Percentiles rank a stretch among this genome's conserved stretches.
phyloP scores from a whole-genome alignment of 441 rosid species.

The Syzygium malaccense region DNA sequence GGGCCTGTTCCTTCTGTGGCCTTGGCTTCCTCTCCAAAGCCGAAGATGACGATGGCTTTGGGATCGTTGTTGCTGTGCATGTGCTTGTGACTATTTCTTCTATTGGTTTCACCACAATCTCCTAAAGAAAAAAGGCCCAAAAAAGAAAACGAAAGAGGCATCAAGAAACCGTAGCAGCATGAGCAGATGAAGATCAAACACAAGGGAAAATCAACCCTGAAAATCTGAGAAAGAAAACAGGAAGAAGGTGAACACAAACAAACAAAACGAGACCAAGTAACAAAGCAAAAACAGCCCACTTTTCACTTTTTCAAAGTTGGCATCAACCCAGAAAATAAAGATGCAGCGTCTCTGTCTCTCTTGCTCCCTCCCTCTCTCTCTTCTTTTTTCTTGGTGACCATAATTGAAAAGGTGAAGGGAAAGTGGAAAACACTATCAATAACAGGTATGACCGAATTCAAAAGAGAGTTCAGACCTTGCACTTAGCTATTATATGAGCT shows the following conservation, averaged over 20 bases:
- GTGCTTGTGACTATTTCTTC: slow-evolving; percentile 66
- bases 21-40: slow-evolving; percentile 21
- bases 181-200: slow-evolving; percentile 11
- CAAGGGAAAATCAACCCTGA: slow-evolving; percentile 2
- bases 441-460: not conserved
- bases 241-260: not conserved
- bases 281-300: not conserved
- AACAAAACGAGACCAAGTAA: not conserved
- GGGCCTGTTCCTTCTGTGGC: slow-evolving; percentile 62
- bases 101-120: slow-evolving; percentile 76
- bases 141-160: not conserved
- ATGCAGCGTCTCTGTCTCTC: not conserved
- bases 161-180: not conserved
- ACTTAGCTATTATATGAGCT: slow-evolving; percentile 1
- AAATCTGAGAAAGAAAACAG: not conserved
- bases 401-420: not conserved
- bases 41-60: slow-evolving; percentile 16
- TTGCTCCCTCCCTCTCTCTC: not conserved
- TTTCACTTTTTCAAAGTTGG: not conserved
- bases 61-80: slow-evolving; percentile 19
- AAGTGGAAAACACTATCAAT: not conserved
- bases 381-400: not conserved
- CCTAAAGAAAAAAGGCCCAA: slow-evolving; percentile 23
- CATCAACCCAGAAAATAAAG: not conserved
- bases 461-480: not conserved